phyloP scores from a whole-genome alignment of 306 rosid genomes.

The Phaseolus lunatus region DNA sequence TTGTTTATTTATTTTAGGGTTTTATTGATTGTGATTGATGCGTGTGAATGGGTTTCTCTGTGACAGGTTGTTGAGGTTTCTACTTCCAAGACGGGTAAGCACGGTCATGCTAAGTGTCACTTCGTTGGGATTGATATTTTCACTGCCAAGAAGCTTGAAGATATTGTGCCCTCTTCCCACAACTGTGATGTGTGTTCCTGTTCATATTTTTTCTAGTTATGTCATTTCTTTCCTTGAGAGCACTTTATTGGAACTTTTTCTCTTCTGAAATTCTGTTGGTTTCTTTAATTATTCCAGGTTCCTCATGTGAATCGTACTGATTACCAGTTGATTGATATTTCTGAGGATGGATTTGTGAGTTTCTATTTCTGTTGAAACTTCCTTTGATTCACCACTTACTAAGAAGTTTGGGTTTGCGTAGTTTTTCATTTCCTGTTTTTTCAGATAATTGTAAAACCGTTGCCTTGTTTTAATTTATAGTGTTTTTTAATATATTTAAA shows the following conservation, averaged over 20 bases:
- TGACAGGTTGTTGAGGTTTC: slow-evolving; percentile 55
- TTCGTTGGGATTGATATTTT: slow-evolving; percentile 76
- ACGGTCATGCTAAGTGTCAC: slow-evolving; percentile 65
- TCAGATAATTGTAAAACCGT: neutral
- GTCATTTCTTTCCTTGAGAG: neutral
- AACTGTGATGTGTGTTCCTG: slow-evolving; percentile 68
- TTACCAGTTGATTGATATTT: slow-evolving; percentile 56
- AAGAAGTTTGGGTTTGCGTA: neutral
- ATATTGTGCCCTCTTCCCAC: slow-evolving; percentile 83
- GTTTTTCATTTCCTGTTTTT: neutral
- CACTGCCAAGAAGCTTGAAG: slow-evolving; percentile 70
- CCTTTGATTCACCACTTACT: neutral
- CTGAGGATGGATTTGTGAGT: slow-evolving; percentile 69
- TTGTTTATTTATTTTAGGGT: neutral
- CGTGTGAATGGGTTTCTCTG: neutral
- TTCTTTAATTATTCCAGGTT: slow-evolving; percentile 49
- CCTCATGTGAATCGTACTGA: slow-evolving; percentile 81
- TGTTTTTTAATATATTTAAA: neutral
- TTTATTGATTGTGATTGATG: slow-evolving; percentile 13
- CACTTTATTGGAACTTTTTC: neutral
- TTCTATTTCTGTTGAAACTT: neutral
- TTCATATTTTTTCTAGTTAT: neutral
- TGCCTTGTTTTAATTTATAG: neutral
- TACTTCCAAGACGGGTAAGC: slow-evolving; percentile 55
- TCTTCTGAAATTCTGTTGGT: neutral